Evolutionary conservation across 2,329 filamentous ascomycete genomes (phyloP), one percentile per base, ranked within the genome.

Genomic region (Diaporthe ilicicola): DNA sequence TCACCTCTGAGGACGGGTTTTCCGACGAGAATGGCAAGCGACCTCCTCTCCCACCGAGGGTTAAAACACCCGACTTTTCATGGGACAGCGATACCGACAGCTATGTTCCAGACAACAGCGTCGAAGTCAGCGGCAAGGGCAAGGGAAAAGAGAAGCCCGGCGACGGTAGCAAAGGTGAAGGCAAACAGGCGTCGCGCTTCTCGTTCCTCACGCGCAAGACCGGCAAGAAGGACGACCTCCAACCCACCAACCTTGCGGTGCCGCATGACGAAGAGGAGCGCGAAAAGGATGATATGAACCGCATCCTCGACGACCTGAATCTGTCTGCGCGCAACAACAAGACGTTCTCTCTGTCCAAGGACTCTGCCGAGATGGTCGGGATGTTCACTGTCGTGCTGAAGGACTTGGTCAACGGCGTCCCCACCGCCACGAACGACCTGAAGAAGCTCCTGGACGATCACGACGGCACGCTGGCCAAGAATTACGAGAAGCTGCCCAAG

Each of bases 351-450:
- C 88, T 97, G 70, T 93, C 93, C n/a, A 88, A 90, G 71, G 94
- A 97, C 76, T 95, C 94, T 0, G 91, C 94, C 73, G 92, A 94
- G 74, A 87, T 97, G 37, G 89, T 97, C 65, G 89, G 90, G 67
- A 90, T 91, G 73, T 99, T 99, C 86, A 97, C 94, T 1, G 86
- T 94, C 69, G 91, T 98, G 42, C 92, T 99, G 78, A 96, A 95
- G 79, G 96, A 99, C 79, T 88, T 98, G 19, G 89, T 96, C 77
- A 95, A 94, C 79, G 96, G 96, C 73, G 96, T 94, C 1, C 96
- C 96, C 3, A 98, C 95, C 0, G 96, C 96, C 3, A 97, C 97
- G 81, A 88, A 92, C 78, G 96, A 99, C 79, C 91, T 99, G n/a
- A 90, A 85, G 3, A 77, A 78, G 17, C 85, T 92, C 27, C 81